Base-by-base conservation (phyloP, 1,139 yeast species). In the Hyphopichia khmerensis region DNA sequence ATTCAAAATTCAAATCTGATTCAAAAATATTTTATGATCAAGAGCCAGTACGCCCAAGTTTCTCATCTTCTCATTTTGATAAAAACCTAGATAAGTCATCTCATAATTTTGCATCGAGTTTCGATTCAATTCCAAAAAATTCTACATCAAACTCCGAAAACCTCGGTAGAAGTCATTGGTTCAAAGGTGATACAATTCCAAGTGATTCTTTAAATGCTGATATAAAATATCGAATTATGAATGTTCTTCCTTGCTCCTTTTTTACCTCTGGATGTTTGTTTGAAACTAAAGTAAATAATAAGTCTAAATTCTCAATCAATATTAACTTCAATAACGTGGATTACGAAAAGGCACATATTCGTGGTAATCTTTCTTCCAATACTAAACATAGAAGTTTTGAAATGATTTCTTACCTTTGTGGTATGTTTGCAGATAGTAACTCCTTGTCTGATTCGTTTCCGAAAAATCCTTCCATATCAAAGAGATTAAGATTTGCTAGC, bases 191-290 rank as follows among this genome's bases (percentile, higher is more conserved):
- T 3, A 21, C 23, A 5, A 26, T 24, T 6, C 10, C 31, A 23
- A 16, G 27, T 17, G 30, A 17, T 13, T 7, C 19, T 17, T 35
- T 47, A 31, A 40, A 51, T 3, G 32, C 40, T 6, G 41, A 40
- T 6, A 57, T 57, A 39, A 60, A 54, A 38, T 55, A 56, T 21
- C 44, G 43, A 3, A 57, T 65, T 5, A 47, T 63, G 42, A 52
- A 55, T 42, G 55, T 59, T 51, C 31, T 49, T 43, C 33, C 48
- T 38, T 33, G 52, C 23, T 52, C 57, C 11, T 45, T 40, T 29
- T 48, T 61, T 33, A 52, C 48, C 27, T 43, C 56, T 0, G 57
- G 57, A 16, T 30, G 37, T 8, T 13, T 36, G 13, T 38, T 38
- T 36, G 27, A 27, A 11, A 11, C 26, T 6, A 3, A 18, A 16